Conservation (phyloP, 75 land plant genomes). For the Sequoiadendron giganteum region DNA sequence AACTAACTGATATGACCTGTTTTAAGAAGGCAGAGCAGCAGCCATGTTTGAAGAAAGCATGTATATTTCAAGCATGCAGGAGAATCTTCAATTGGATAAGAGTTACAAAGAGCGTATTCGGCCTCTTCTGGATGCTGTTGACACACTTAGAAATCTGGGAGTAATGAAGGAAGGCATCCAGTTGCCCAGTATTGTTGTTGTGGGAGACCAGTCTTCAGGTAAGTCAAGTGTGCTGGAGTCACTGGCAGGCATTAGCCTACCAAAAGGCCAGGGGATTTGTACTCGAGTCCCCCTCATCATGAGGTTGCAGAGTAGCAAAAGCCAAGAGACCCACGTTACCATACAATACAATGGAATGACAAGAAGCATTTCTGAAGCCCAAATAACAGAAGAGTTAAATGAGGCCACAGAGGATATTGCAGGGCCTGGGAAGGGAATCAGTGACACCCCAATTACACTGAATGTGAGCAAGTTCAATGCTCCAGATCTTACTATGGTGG, state of each 20-base stretch:
- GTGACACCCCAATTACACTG: constrained; percentile 25
- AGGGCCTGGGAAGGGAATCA: constrained; percentile 14
- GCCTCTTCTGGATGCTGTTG: constrained; percentile 29
- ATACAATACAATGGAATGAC: neutral
- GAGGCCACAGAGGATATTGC: constrained; percentile 24
- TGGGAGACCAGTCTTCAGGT: constrained; percentile 68
- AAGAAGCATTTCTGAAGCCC: neutral
- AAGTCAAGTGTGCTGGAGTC: constrained; percentile 70
- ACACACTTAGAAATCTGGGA: constrained; percentile 21
- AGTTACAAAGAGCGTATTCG: constrained; percentile 19
- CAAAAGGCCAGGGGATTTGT: constrained; percentile 60
- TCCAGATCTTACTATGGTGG: constrained; percentile 41
- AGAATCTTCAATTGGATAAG: neutral
- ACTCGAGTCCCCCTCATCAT: constrained; percentile 66
- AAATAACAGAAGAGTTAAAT: constrained; percentile 21
- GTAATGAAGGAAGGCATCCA: constrained; percentile 60
- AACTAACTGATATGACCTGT: neutral
- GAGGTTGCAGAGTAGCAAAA: constrained; percentile 25
- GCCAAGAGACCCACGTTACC: neutral
- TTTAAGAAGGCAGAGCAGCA: neutral
- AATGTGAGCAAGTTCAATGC: constrained; percentile 18
- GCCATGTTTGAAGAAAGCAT: neutral
- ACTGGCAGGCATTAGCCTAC: constrained; percentile 52
- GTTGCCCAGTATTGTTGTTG: constrained; percentile 66
- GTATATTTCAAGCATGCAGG: neutral